Evolutionary conservation across 2,329 filamentous ascomycete species (phyloP).

Genomic region (Colletotrichum phormii): DNA sequence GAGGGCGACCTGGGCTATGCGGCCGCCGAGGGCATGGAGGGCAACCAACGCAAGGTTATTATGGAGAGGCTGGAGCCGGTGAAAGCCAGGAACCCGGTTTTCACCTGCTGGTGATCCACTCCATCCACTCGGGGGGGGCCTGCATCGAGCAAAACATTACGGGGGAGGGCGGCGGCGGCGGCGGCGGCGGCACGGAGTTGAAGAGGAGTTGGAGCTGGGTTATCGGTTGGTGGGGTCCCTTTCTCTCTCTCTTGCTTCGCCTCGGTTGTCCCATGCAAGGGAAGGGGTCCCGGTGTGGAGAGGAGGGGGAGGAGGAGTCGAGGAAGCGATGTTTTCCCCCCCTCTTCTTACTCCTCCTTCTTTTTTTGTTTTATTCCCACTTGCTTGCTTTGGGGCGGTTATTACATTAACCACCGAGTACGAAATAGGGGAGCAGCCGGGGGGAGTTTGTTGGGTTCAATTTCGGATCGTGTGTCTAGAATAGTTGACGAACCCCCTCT

Average conservation of each 20-base stretch:
- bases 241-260: conserved; percentile 4
- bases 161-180: neutral
- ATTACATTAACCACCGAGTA: conserved; percentile 2
- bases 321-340: neutral
- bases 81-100: conserved; percentile 94
- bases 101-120: conserved; percentile 86
- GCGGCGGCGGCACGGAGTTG: conserved; percentile 14
- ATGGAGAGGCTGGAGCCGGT: conserved; percentile 96
- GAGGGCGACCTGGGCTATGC: conserved; percentile 96
- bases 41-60: conserved; percentile 92
- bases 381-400: conserved; percentile 4
- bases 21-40: conserved; percentile 93
- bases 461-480: conserved; percentile 15
- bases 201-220: conserved; percentile 10
- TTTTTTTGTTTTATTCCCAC: neutral
- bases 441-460: conserved; percentile 18
- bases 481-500: neutral
- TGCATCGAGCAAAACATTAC: conserved; percentile 24
- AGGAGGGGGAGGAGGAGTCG: neutral
- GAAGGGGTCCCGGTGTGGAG: neutral
- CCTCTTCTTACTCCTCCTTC: neutral
- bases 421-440: conserved; percentile 6
- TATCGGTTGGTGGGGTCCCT: conserved; percentile 13
- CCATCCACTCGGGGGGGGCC: neutral
- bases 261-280: conserved; percentile 18